These are phyloP conservation scores for Metschnikowia colocasiae DNA, from an alignment of 805 yeast genomes.

Conservation along the genomic window DNA sequence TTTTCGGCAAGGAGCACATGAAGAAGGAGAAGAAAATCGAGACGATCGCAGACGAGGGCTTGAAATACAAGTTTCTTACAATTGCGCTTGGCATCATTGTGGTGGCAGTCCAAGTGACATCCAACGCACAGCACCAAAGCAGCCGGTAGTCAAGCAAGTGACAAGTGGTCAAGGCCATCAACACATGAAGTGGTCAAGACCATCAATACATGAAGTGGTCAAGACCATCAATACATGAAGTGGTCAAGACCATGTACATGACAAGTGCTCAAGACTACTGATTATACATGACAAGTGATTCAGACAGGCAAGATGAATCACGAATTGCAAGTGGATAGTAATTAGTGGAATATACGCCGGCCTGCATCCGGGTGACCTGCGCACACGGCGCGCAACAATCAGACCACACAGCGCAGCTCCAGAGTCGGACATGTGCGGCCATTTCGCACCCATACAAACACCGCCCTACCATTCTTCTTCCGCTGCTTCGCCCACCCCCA, in stretches of 20 bases:
- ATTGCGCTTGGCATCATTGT: slow-evolving; percentile 41
- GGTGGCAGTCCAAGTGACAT: slow-evolving; percentile 36
- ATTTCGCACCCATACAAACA: slow-evolving; percentile 6
- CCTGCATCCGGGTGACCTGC: background rate
- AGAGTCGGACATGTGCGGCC: slow-evolving; percentile 3
- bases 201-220: no score
- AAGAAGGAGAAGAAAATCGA: slow-evolving; percentile 20
- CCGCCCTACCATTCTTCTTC: background rate
- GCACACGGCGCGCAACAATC: slow-evolving; percentile 1
- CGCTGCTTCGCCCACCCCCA: background rate
- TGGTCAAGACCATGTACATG: no score
- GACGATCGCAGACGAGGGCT: slow-evolving; percentile 34
- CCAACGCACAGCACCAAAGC: slow-evolving; percentile 17
- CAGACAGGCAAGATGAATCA: no score
- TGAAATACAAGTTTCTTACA: slow-evolving; percentile 41
- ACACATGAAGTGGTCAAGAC: no score
- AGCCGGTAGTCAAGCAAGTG: background rate
- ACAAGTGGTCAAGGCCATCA: no score
- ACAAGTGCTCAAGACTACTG: no score
- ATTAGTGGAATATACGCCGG: background rate
- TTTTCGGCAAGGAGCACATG: slow-evolving; percentile 27
- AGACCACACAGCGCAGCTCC: slow-evolving; percentile 5
- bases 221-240: no score
- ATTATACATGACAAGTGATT: no score
- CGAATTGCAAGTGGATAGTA: background rate